Percentiles rank a stretch among this genome's conserved stretches.
phyloP scores from a whole-genome alignment of 192 early-diverging fungal species.

The Coemansia sp. region DNA sequence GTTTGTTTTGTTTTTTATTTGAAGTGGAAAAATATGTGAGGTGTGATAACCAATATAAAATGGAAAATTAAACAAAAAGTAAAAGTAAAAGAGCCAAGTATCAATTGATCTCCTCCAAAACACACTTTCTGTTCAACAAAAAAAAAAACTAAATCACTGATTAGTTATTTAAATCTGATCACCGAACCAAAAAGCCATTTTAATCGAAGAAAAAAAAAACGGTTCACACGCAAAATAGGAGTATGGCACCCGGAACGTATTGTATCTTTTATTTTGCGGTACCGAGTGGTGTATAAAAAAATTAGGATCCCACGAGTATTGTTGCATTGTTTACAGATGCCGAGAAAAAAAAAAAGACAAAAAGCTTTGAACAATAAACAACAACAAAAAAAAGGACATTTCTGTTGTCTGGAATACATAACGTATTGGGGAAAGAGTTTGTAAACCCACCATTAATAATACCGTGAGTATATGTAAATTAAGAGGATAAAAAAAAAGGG shows the following conservation, averaged over 20 bases:
- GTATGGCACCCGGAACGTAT: not conserved
- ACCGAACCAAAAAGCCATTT: no score
- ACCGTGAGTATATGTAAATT: not conserved
- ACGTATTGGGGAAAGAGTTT: no score
- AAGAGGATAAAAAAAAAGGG: not conserved
- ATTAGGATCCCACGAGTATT: not conserved
- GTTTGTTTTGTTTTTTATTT: not conserved
- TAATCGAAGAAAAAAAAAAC: no score
- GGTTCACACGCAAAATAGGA: not conserved
- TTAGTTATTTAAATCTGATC: no score
- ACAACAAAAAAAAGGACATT: not conserved
- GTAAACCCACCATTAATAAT: not conserved
- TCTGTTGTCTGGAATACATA: not conserved
- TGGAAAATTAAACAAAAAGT: no score
- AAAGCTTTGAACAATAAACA: no score
- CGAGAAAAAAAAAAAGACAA: not conserved
- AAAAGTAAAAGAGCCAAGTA: no score
- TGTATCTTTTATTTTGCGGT: not conserved
- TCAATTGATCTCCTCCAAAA: no score
- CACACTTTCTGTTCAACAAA: no score
- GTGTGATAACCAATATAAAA: no score
- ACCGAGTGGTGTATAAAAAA: not conserved
- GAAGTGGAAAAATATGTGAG: not conserved
- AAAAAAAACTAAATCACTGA: no score
- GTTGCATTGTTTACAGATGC: conserved; percentile 3